Conservation (phyloP, 2,329 filamentous ascomycete species). For the Didymellaceae sp. region DNA sequence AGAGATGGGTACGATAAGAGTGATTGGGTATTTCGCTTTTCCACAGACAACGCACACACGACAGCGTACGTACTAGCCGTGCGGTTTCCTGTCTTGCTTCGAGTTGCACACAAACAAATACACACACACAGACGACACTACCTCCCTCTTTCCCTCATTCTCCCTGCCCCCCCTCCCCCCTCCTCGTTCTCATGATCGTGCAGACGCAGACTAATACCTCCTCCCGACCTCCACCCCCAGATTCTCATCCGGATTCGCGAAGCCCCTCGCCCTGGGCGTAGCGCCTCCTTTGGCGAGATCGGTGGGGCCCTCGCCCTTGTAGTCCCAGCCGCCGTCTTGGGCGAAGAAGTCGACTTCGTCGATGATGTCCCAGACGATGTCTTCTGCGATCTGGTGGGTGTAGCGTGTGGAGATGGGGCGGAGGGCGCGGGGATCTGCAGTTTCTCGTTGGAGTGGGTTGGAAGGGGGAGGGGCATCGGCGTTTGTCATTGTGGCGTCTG, state of each 20-base stretch:
- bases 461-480: background rate
- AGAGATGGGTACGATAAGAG: no score
- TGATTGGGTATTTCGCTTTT: background rate
- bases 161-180: background rate
- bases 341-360: constrained; percentile 94
- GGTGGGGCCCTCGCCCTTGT: constrained; percentile 45
- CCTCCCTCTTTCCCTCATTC: background rate
- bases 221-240: constrained; percentile 46
- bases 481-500: background rate
- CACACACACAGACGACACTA: no score
- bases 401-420: constrained; percentile 79
- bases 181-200: no score
- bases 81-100: no score
- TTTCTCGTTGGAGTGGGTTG: background rate
- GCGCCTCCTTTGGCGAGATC: constrained; percentile 40
- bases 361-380: constrained; percentile 88
- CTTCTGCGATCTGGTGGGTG: constrained; percentile 92
- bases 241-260: constrained; percentile 47
- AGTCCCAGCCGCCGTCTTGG: constrained; percentile 64
- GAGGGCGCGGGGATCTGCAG: constrained; percentile 45
- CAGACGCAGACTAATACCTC: no score
- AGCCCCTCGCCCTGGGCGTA: constrained; percentile 47
- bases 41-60: background rate
- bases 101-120: no score
- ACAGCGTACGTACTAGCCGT: no score